Evolutionary conservation across 2,329 filamentous ascomycete genomes (phyloP).

Genomic region (Hysterium pulicare): DNA sequence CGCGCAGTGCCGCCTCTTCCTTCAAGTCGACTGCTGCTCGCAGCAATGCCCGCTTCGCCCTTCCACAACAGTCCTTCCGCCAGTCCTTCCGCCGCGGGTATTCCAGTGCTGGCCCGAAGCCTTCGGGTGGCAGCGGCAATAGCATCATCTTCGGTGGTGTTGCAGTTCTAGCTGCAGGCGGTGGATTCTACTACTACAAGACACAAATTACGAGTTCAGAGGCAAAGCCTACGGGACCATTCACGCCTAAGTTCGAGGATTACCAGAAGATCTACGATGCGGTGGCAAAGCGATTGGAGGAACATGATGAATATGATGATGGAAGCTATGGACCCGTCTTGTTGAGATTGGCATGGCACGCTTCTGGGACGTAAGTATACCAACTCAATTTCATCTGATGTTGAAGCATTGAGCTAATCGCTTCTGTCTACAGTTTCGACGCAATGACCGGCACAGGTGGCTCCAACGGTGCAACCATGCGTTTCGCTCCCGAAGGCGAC

Average conservation of each 20-base stretch:
- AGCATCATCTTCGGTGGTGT: conserved; percentile 55
- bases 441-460: conserved; percentile 84
- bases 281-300: conserved; percentile 74
- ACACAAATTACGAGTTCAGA: conserved; percentile 43
- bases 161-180: conserved; percentile 59
- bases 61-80: conserved; percentile 65
- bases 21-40: conserved; percentile 55
- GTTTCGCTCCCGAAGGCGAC: conserved; percentile 81
- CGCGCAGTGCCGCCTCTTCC: conserved; percentile 18
- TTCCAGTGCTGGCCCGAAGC: conserved; percentile 43
- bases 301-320: conserved; percentile 94
- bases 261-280: conserved; percentile 95
- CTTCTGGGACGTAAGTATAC: conserved; percentile 66
- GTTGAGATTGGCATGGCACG: conserved; percentile 89
- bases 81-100: conserved; percentile 72
- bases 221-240: conserved; percentile 45
- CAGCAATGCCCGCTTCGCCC: conserved; percentile 53
- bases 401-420: neutral
- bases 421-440: conserved; percentile 57
- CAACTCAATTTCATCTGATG: neutral
- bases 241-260: conserved; percentile 76
- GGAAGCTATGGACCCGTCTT: conserved; percentile 93
- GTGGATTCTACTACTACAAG: conserved; percentile 65
- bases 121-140: conserved; percentile 28
- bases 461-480: conserved; percentile 95